Evolutionary conservation across 768 basidiomycete species (phyloP), one percentile per base, ranked within the genome.

Genomic region (Amyloporia xantha): DNA sequence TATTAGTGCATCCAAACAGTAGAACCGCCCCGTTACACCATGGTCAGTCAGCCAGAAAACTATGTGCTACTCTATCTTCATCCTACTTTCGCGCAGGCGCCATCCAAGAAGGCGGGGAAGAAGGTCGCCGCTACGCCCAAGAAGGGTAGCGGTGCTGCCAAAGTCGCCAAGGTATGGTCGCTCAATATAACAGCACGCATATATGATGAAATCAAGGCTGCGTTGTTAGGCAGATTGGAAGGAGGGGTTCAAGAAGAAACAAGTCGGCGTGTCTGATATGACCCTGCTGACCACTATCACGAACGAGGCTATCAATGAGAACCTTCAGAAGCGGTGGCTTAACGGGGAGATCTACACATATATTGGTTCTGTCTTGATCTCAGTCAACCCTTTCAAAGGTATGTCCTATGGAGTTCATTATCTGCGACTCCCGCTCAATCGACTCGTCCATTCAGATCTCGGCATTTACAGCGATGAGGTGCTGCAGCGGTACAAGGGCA

Each of bases 171-270:
- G 79, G 89, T 89, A 59, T 40, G 54, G n/a, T 9, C 24, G 26
- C 28, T 23, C n/a, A 4, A 26, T 17, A 40, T 10, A 5, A 23
- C 30, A 21, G 20, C 19, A 33, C 12, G 17, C 33, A 2, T 12
- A 3, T 27, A 10, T 23, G 25, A 13, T n/a, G 41, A 44, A 26
- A n/a, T 30, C 26, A 41, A 20, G 27, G n/a, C 36, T 21, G 5
- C n/a, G 49, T 43, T 19, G 26, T 47, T 55, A 98, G 94, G 95
- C 95, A 42, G 95, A 98, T 66, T 99, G 95, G 95, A 95, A 95
- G 69, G 95, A 98, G 62, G 93, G 94, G 4, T 99, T 99, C 78
- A 96, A 96, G 84, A 99, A 97, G 84, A 97, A 97, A 71, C 86
- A 91, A 68, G 86, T 94, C 53, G 96, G 96, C 48, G 95, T 99